phyloP scores from a whole-genome alignment of 2,329 filamentous ascomycete genomes.

The Pseudocercospora eumusae region DNA sequence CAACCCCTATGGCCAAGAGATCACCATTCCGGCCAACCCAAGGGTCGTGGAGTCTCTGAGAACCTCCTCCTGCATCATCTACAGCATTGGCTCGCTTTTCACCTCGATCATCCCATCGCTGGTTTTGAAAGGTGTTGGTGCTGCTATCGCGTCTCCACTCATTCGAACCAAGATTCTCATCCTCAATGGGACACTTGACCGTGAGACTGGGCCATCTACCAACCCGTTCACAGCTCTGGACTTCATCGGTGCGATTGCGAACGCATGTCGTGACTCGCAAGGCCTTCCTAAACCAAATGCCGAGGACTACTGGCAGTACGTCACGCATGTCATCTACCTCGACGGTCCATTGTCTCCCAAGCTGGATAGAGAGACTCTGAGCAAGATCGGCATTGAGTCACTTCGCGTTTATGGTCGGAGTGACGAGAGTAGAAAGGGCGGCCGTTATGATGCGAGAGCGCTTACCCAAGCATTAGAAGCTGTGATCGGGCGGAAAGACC shows the following conservation, averaged over 20 bases:
- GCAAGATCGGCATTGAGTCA: constrained; percentile 70
- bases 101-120: constrained; percentile 84
- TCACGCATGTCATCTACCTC: constrained; percentile 81
- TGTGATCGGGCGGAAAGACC: constrained; percentile 69
- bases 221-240: constrained; percentile 71
- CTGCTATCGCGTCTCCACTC: constrained; percentile 54
- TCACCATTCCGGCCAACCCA: constrained; percentile 79
- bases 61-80: constrained; percentile 70
- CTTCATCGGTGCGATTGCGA: constrained; percentile 77
- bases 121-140: constrained; percentile 73
- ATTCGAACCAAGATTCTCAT: constrained; percentile 76
- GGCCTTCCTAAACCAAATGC: constrained; percentile 38
- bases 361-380: constrained; percentile 67
- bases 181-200: constrained; percentile 78
- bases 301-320: constrained; percentile 64
- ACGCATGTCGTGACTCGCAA: constrained; percentile 70
- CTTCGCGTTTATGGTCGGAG: constrained; percentile 74
- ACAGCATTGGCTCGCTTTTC: constrained; percentile 91
- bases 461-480: constrained; percentile 74
- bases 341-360: constrained; percentile 69
- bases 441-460: constrained; percentile 74
- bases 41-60: constrained; percentile 71
- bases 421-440: constrained; percentile 55
- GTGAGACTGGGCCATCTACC: constrained; percentile 75
- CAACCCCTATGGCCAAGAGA: constrained; percentile 97